Evolutionary conservation across 208 protist genomes (phyloP).

Genomic region (Tritrichomonas musculus): DNA sequence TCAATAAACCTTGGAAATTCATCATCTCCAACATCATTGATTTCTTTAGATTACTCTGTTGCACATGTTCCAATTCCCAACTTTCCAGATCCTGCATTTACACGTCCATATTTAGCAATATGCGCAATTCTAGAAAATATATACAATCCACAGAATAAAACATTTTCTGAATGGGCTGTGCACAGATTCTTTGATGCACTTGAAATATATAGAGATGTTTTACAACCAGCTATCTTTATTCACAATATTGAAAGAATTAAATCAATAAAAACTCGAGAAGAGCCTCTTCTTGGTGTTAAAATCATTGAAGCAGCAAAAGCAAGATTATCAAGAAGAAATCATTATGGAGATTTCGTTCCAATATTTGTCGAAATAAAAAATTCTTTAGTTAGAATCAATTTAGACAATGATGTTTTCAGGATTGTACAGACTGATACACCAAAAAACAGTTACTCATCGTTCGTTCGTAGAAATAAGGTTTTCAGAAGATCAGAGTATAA

Average conservation of each 20-base stretch:
- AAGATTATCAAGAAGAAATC: neutral
- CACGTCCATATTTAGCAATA: neutral
- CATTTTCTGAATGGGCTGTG: neutral
- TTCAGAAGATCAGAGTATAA: neutral
- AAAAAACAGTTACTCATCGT: neutral
- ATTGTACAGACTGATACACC: neutral
- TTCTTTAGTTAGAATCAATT: neutral
- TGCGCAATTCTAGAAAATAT: neutral
- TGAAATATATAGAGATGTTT: neutral
- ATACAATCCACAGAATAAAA: too few relatives aligned
- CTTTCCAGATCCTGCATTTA: neutral
- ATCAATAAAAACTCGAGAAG: neutral
- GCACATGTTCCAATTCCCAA: neutral
- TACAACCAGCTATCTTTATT: neutral
- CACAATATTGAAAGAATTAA: neutral
- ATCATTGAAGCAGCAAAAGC: neutral
- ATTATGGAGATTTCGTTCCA: neutral
- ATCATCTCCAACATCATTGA: too few relatives aligned
- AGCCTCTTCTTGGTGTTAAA: neutral
- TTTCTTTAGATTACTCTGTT: too few relatives aligned
- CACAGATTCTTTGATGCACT: neutral
- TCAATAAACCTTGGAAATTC: too few relatives aligned
- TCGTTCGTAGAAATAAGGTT: neutral
- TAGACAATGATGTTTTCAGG: neutral
- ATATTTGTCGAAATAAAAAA: neutral